Base-by-base conservation (phyloP, 164 flowering plant species). In the Tetrastigma voinierianum region DNA sequence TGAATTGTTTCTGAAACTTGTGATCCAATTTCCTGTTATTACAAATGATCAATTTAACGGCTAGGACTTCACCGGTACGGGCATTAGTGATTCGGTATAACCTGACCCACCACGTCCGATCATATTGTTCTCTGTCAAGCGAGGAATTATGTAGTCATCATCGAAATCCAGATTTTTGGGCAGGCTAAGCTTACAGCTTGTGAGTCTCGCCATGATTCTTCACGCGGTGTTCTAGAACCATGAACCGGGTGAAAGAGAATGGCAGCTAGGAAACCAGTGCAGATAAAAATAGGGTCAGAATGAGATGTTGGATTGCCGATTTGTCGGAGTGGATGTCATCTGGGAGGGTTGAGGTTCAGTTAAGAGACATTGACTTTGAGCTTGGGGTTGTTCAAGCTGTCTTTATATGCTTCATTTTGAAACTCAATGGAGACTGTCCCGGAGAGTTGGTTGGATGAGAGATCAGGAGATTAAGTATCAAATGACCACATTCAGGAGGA, bases 71-170 rank as follows among this genome's bases (percentile, higher is more conserved):
- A 1, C 82, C 86, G 0, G 75, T 1, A 0, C 68, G 46, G 47
- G 69, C 71, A 6, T 76, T 19, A 2, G 69, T 16, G 9, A 88
- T 70, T n/a, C 80, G 76, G 72, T 86, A 93, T 0, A 93, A 47
- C 98, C 98, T 3, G 91, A 86, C 0, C 96, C 97, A 2, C 98
- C 98, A 53, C 85, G 80, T 10, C 96, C 98, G 6, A 94, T 85
- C 67, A 83, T 18, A 64, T 87, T 87, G 54, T 53, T 62, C 2
- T 90, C 95, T n/a, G 79, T 79, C 79, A 94, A 67, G 8, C 81
- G 75, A 0, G 87, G 74, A 43, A 87, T 20, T 11, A 94, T 81
- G 61, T 66, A 72, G 1, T 67, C n/a, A n/a, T 61, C 54, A 10
- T 81, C 78, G 77, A 94, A 86, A 57, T 74, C 74, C 68, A 94